phyloP scores from a whole-genome alignment of 805 yeast species.

The Ogataea paraovalis region DNA sequence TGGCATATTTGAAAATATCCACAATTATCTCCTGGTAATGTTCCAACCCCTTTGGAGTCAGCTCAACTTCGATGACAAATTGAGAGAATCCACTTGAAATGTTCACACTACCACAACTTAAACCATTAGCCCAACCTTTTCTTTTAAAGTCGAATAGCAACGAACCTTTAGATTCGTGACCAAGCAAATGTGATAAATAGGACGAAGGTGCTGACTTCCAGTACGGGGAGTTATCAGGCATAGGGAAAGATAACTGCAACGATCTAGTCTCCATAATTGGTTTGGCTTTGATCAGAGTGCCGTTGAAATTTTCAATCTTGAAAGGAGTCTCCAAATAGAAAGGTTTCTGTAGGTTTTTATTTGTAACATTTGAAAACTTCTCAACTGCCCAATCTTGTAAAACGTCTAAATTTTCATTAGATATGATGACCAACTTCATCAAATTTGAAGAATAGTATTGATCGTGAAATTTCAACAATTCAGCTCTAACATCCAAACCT shows the following conservation, averaged over 20 bases:
- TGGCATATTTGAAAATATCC: conserved; percentile 68
- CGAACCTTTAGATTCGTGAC: conserved; percentile 92
- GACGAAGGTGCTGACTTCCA: conserved; percentile 70
- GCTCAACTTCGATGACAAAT: conserved; percentile 67
- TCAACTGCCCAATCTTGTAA: conserved; percentile 68
- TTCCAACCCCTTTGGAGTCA: conserved; percentile 68
- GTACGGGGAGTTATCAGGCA: conserved; percentile 66
- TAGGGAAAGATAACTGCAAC: conserved; percentile 62
- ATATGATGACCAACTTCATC: conserved; percentile 83
- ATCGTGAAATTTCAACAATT: conserved; percentile 69
- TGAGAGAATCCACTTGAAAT: conserved; percentile 64
- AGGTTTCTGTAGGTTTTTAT: conserved; percentile 42
- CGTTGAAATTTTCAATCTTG: conserved; percentile 44
- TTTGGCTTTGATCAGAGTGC: conserved; percentile 57
- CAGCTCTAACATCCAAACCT: conserved; percentile 76
- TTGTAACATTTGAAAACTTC: conserved; percentile 60
- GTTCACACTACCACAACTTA: conserved; percentile 68
- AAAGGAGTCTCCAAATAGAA: conserved; percentile 45
- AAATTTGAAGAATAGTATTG: conserved; percentile 77
- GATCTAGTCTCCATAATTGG: conserved; percentile 80
- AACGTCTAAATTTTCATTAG: conserved; percentile 72
- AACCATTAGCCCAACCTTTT: conserved; percentile 73
- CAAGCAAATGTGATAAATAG: conserved; percentile 76
- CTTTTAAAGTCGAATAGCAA: conserved; percentile 64
- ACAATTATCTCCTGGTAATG: conserved; percentile 59